Base-by-base conservation (phyloP, 768 basidiomycete genomes). In the Erythrobasidium yunnanense region DNA sequence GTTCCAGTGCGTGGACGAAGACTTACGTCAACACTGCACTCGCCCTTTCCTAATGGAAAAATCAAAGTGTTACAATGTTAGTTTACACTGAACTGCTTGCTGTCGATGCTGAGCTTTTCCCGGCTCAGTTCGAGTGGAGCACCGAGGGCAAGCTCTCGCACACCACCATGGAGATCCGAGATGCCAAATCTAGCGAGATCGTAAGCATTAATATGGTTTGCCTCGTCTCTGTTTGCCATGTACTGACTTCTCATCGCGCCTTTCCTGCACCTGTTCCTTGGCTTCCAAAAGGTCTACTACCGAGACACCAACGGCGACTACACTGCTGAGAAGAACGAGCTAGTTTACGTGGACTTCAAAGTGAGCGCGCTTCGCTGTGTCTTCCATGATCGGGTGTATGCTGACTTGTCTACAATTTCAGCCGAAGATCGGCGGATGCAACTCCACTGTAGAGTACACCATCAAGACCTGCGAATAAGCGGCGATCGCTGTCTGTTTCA, bases 141-240 rank as follows among this genome's bases (percentile, higher is more conserved):
- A 63, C 60, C 15, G 60, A 63, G 47, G 60, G 60, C 8, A 34
- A 46, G 2, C 47, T 63, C 6, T 50, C 47, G 18, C 60, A 63
- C 60, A 63, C 60, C 17, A 63, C 60, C 33, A 38, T 38, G 8
- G 60, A 63, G 49, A 34, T 63, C 47, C n/a, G 60, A 50, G 60
- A 63, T 25, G 60, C 60, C 30, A 63, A 63, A 35, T 49, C 45
- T n/a, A 63, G 42, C 60, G 60, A 63, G 38, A 45, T 58, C 38
- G 8, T 30, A 35, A 42, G n/a, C 38, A n/a, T 11, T 42, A 42
- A 11, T 42, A 11, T 11, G 11, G n/a, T 42, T 42, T 42, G 38
- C 38, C n/a, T n/a, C n/a, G n/a, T n/a, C n/a, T n/a, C n/a, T n/a
- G n/a, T n/a, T n/a, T n/a, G n/a, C n/a, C n/a, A n/a, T n/a, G n/a